Conservation (phyloP, 2,329 filamentous ascomycete species). For the Colletotrichum sp. region DNA sequence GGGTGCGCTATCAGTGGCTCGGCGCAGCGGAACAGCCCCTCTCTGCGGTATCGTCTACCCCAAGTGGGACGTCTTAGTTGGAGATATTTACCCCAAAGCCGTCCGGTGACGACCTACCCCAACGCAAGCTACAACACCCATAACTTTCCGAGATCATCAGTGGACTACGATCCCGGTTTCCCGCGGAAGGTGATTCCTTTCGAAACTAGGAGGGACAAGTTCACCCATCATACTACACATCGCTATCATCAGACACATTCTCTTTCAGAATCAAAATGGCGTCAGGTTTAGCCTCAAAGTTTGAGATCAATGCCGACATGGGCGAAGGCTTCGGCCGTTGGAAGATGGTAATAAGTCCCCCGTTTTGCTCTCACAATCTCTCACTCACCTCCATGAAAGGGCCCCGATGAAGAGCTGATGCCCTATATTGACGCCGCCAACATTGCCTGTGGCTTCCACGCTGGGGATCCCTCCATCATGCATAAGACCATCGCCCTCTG, state of each 20-base stretch:
- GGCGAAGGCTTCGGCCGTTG: slow-evolving; percentile 55
- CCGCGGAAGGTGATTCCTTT: neutral
- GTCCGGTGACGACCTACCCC: neutral
- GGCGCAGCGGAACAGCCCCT: neutral
- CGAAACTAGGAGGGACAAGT: neutral
- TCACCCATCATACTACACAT: neutral
- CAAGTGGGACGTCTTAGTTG: neutral
- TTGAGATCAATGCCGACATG: slow-evolving; percentile 54
- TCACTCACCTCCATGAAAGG: neutral
- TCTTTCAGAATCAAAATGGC: neutral
- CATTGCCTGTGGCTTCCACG: slow-evolving; percentile 65
- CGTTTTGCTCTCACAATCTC: too few species aligned
- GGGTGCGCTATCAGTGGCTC: neutral
- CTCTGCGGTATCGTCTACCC: neutral
- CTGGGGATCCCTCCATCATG: slow-evolving; percentile 70
- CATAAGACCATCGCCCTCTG: slow-evolving; percentile 61
- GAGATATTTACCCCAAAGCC: neutral
- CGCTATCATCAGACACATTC: neutral
- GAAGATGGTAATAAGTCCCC: slow-evolving; percentile 32
- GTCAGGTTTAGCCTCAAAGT: neutral
- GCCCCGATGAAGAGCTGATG: slow-evolving; percentile 48
- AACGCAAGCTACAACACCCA: neutral
- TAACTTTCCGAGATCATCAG: neutral
- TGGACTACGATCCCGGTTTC: neutral
- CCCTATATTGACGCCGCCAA: slow-evolving; percentile 67